Conservation (phyloP, 768 basidiomycete genomes). For the Leccinum sublutescens region DNA sequence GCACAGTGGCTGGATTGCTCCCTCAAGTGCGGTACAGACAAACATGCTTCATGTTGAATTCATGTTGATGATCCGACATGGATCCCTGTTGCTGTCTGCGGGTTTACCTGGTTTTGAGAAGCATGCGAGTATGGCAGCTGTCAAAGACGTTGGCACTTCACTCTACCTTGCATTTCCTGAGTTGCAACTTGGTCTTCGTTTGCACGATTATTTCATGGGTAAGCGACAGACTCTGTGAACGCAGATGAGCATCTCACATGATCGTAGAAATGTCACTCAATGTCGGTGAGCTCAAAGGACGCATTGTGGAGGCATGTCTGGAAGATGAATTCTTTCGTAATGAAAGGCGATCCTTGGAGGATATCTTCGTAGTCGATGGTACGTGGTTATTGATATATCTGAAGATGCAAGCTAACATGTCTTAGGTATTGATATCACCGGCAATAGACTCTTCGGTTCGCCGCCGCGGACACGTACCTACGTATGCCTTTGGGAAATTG, state of each 20-base stretch:
- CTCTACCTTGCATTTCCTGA: conserved; percentile 60
- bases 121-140: conserved; percentile 12
- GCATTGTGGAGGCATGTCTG: conserved; percentile 46
- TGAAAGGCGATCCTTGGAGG: conserved; percentile 23
- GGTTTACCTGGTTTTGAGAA: conserved; percentile 63
- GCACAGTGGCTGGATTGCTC: neutral
- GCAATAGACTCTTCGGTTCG: conserved; percentile 87
- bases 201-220: conserved; percentile 93
- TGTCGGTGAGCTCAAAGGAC: conserved; percentile 55
- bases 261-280: conserved; percentile 76
- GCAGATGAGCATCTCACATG: conserved; percentile 8
- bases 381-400: conserved; percentile 3
- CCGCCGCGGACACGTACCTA: conserved; percentile 83
- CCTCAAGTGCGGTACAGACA: conserved; percentile 46
- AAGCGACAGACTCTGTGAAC: conserved; percentile 14
- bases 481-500: conserved; percentile 90
- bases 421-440: conserved; percentile 72
- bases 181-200: conserved; percentile 70
- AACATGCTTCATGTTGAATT: conserved; percentile 82
- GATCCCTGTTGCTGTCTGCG: conserved; percentile 61
- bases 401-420: conserved; percentile 2
- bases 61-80: conserved; percentile 48
- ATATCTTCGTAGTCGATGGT: conserved; percentile 53
- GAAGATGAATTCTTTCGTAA: conserved; percentile 38
- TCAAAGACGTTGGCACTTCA: conserved; percentile 50